Percentiles rank a stretch among this genome's conserved stretches.
Evolutionary conservation across 225 moss, liverwort and hornwort genomes (phyloP).

Genomic region (Physcomitrium patens): DNA sequence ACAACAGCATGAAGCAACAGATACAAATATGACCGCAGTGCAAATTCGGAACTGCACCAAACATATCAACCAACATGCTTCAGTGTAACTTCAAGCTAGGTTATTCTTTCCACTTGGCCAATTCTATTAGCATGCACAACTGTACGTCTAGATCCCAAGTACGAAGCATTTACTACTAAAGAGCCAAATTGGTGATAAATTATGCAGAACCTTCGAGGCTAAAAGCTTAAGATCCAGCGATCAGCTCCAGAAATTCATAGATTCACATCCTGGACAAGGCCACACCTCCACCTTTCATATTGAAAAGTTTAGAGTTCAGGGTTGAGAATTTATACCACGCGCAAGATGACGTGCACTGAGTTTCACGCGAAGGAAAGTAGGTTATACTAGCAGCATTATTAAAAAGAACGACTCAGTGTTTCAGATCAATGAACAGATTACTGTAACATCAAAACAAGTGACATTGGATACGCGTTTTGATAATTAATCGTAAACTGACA

Average conservation of each 20-base stretch:
- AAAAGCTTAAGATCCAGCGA: neutral
- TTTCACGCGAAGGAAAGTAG: neutral
- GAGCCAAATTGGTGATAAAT: too few relatives aligned
- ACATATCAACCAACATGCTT: conserved; percentile 16
- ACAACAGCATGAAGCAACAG: conserved; percentile 75
- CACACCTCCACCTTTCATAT: neutral
- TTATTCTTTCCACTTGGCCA: neutral
- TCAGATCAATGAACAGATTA: neutral
- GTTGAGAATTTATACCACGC: too few relatives aligned
- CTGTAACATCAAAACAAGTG: conserved; percentile 1
- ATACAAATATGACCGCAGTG: conserved; percentile 91
- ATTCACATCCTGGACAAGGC: neutral
- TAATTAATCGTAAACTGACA: neutral
- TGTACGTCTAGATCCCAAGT: neutral
- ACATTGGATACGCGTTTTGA: neutral
- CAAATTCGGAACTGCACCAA: conserved; percentile 86
- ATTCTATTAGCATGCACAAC: neutral
- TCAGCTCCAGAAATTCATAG: neutral
- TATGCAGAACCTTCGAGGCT: neutral
- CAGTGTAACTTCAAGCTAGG: neutral
- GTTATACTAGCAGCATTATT: neutral
- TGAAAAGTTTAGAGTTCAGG: conserved; percentile 5
- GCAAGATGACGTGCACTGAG: too few relatives aligned
- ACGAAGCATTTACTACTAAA: neutral
- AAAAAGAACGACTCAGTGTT: too few relatives aligned